Conservation (phyloP, 2,329 filamentous ascomycete species). For the Aureobasidium zeae region DNA sequence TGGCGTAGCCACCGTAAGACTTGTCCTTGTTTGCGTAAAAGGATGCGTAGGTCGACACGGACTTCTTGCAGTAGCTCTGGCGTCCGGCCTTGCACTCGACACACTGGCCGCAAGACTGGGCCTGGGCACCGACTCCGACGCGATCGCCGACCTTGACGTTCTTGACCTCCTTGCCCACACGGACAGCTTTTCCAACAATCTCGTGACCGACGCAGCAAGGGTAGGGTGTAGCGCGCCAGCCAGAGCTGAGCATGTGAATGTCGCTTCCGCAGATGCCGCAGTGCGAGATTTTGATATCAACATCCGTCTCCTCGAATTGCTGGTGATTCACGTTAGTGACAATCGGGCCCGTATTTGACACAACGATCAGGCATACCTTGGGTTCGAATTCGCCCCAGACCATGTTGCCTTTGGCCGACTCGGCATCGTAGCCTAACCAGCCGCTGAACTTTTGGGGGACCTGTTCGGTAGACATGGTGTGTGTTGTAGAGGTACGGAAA, state of each 20-base stretch:
- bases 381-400: conserved; percentile 42
- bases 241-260: conserved; percentile 26
- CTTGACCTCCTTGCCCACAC: conserved; percentile 22
- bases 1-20: conserved; percentile 54
- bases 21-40: conserved; percentile 39
- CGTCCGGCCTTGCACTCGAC: conserved; percentile 41
- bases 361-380: conserved; percentile 26
- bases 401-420: conserved; percentile 45
- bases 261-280: conserved; percentile 30
- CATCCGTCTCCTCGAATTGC: conserved; percentile 32
- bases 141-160: conserved; percentile 28
- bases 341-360: not conserved
- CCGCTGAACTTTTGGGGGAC: conserved; percentile 44
- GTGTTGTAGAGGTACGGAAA: not conserved
- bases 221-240: conserved; percentile 35
- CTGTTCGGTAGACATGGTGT: conserved; percentile 25
- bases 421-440: conserved; percentile 46
- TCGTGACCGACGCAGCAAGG: conserved; percentile 24
- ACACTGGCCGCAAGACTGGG: conserved; percentile 42
- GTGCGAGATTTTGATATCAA: conserved; percentile 35
- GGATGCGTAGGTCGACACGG: conserved; percentile 26
- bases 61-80: conserved; percentile 25
- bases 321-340: conserved; percentile 23
- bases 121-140: conserved; percentile 43
- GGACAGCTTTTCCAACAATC: conserved; percentile 22